Conservation (phyloP, 495 filamentous ascomycete genomes). For the Tuber borchii region DNA sequence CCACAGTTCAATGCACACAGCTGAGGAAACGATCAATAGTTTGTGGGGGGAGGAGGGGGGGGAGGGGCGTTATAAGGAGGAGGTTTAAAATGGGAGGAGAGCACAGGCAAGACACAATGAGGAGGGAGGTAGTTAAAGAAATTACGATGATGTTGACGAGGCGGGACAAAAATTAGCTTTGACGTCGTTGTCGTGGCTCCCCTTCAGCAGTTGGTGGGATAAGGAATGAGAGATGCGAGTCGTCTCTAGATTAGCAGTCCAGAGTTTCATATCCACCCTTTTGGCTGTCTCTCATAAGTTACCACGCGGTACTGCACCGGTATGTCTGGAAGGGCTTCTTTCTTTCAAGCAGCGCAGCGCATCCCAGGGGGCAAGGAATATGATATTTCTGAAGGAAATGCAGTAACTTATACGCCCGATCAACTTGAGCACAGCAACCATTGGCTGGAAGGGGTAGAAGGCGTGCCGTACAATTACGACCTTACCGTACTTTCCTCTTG, state of each 20-base stretch:
- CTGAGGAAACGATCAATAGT: neutral
- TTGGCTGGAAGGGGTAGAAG: neutral
- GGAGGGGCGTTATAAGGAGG: neutral
- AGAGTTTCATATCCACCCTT: neutral
- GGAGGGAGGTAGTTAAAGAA: neutral
- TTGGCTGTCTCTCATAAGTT: neutral
- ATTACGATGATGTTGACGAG: neutral
- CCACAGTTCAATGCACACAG: neutral
- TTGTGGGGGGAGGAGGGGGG: neutral
- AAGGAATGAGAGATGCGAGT: conserved; percentile 6
- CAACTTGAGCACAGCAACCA: neutral
- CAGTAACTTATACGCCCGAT: neutral
- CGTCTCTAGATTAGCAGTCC: neutral
- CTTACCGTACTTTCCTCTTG: conserved; percentile 8
- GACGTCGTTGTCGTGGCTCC: neutral
- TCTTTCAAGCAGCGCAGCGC: neutral
- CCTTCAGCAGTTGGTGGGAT: neutral
- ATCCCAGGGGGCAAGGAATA: neutral
- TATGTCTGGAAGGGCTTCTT: neutral
- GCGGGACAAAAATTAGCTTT: neutral
- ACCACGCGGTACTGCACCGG: neutral
- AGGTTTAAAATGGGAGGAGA: neutral
- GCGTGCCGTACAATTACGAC: neutral
- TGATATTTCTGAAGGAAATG: neutral
- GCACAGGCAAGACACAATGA: neutral